Evolutionary conservation across 495 filamentous ascomycete genomes (phyloP), one percentile per base, ranked within the genome.

Genomic region (Talaromyces wortmannii): DNA sequence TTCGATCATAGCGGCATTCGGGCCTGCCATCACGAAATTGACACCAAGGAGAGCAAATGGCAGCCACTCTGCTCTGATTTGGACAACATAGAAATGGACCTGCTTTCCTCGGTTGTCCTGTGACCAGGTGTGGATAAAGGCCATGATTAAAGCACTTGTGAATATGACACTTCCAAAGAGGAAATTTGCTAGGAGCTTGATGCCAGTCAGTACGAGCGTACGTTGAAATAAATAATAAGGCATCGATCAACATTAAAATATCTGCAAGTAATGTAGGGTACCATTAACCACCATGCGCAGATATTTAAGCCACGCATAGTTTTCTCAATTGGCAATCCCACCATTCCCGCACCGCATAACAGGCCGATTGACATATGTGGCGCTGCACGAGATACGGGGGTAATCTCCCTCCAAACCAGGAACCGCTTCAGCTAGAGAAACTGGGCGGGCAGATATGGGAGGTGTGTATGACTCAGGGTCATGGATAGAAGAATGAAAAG

Each of bases 381-480:
- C 77, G 69, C 80, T 80, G 80, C 67, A 72, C 76, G 79, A 73
- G 80, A 79, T 83, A 82, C 81, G 86, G 83, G 88, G 90, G 87
- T 86, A 79, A 87, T 97, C 89, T 97, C 80, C 92, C 92, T 96
- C 91, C 78, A 75, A 86, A 90, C 81, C 88, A 95, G 91, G 91
- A 96, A 96, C 90, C 91, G 90, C 84, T 81, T 84, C 89, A 92
- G 89, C 80, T 84, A 84, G 63, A 68, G 69, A 70, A 81, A 80
- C 91, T 91, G 89, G 82, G 83, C 91, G 92, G 90, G 92, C 91
- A 97, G 92, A 87, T 88, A 86, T 88, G 78, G 79, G 90, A 92
- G 87, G 89, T 86, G 56, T 12, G 49, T 31, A 63, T 57, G 49
- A 52, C 55, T 57, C 40, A 63, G 32, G 57, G 15, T 33, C 32